phyloP scores from a whole-genome alignment of 805 yeast genomes.

The Candida mattraensis region DNA sequence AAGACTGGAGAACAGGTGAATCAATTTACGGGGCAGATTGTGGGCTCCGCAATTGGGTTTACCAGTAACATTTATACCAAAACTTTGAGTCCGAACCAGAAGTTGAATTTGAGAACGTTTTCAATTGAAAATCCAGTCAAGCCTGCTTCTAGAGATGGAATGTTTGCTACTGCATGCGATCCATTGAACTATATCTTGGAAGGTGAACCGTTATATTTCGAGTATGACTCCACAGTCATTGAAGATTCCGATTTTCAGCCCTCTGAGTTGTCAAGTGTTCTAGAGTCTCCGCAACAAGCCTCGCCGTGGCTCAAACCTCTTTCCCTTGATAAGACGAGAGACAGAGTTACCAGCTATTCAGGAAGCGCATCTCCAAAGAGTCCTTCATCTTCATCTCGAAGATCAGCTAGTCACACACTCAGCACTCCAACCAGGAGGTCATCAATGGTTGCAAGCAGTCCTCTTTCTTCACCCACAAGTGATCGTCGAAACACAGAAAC shows the following conservation, averaged over 20 bases:
- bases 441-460: conserved; percentile 4
- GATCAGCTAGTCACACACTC: conserved; percentile 1
- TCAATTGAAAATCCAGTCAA: conserved; percentile 37
- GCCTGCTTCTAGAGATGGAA: conserved; percentile 33
- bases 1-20: conserved; percentile 28
- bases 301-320: conserved; percentile 27
- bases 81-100: conserved; percentile 33
- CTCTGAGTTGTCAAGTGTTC: no score
- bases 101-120: conserved; percentile 25
- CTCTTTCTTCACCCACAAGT: conserved; percentile 13
- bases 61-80: conserved; percentile 34
- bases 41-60: conserved; percentile 29
- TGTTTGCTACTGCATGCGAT: conserved; percentile 32
- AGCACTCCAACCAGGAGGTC: conserved; percentile 4
- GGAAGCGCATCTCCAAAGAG: conserved; percentile 7
- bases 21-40: conserved; percentile 27
- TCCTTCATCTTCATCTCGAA: conserved; percentile 1
- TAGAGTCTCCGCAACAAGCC: background rate
- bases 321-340: conserved; percentile 19
- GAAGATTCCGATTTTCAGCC: no score
- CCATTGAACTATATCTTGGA: conserved; percentile 27
- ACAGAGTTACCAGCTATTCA: conserved; percentile 2
- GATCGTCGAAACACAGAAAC: conserved; percentile 18
- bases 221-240: no score
- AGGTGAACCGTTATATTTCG: conserved; percentile 4